Conservation (phyloP, 257 asterid species). For the Misopates orontium region DNA sequence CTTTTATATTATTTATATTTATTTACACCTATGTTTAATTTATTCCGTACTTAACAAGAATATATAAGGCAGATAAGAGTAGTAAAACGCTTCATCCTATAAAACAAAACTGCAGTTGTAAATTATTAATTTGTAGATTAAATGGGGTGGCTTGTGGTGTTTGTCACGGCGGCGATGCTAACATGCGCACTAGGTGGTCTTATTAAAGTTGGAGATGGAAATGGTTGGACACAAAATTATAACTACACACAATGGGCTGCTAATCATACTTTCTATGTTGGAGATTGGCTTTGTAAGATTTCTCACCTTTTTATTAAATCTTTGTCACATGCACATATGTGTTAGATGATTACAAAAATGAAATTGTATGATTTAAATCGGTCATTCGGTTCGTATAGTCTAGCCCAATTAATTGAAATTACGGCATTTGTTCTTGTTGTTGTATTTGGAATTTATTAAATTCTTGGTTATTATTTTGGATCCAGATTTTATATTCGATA, state of each 20-base stretch:
- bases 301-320: background rate
- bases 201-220: conserved; percentile 44
- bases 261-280: conserved; percentile 44
- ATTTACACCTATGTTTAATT: conserved; percentile 7
- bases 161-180: conserved; percentile 36
- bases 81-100: background rate
- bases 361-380: too few relatives aligned
- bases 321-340: background rate
- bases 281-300: conserved; percentile 60
- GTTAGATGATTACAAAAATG: background rate
- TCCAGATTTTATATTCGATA: conserved; percentile 57
- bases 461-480: background rate
- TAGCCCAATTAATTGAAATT: too few relatives aligned
- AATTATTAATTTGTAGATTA: too few relatives aligned
- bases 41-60: too few relatives aligned
- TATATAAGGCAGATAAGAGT: too few relatives aligned
- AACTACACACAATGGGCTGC: conserved; percentile 68
- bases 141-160: conserved; percentile 23
- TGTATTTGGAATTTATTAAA: background rate
- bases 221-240: conserved; percentile 46
- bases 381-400: too few relatives aligned
- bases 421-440: too few relatives aligned
- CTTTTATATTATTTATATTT: conserved; percentile 3
- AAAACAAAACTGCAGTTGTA: background rate
- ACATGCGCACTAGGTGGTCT: conserved; percentile 31